These are phyloP conservation scores for Colletotrichum eremochloae DNA, from an alignment of 2,329 filamentous ascomycete species.

Conservation along the genomic window DNA sequence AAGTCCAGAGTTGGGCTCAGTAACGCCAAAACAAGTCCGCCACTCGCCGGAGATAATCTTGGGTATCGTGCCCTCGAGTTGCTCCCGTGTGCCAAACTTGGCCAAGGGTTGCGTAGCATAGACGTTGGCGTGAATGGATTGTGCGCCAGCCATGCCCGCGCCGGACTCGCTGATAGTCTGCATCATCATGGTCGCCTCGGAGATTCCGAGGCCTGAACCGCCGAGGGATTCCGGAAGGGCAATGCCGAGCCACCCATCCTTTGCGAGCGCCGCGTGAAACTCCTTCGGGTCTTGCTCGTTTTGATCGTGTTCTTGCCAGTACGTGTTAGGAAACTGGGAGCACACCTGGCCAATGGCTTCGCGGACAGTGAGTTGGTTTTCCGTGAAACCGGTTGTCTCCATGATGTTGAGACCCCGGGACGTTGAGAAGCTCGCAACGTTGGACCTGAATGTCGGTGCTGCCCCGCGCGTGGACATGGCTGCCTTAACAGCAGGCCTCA, in stretches of 20 bases:
- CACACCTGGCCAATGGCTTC: constrained; percentile 79
- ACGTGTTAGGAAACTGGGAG: constrained; percentile 77
- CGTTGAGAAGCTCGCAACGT: constrained; percentile 51
- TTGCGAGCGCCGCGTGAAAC: constrained; percentile 80
- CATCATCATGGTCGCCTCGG: constrained; percentile 89
- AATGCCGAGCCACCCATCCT: constrained; percentile 85
- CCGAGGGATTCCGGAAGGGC: constrained; percentile 81
- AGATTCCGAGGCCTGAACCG: constrained; percentile 81
- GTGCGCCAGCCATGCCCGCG: constrained; percentile 81
- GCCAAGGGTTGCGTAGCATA: constrained; percentile 83
- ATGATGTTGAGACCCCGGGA: constrained; percentile 64
- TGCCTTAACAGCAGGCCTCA: constrained; percentile 8
- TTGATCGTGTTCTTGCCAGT: constrained; percentile 83
- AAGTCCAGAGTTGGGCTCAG: constrained; percentile 85
- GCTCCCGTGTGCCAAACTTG: constrained; percentile 76
- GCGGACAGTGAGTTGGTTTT: constrained; percentile 79
- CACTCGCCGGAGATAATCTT: constrained; percentile 79
- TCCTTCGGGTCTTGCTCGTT: constrained; percentile 78
- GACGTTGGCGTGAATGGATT: constrained; percentile 75
- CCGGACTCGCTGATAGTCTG: constrained; percentile 84
- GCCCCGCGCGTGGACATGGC: background rate
- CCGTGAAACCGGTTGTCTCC: constrained; percentile 79
- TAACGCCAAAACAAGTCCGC: constrained; percentile 85
- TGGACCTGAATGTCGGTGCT: background rate
- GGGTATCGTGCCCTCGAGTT: constrained; percentile 74